Conservation (phyloP, 2,329 filamentous ascomycete genomes). For the Claviceps purpurea region DNA sequence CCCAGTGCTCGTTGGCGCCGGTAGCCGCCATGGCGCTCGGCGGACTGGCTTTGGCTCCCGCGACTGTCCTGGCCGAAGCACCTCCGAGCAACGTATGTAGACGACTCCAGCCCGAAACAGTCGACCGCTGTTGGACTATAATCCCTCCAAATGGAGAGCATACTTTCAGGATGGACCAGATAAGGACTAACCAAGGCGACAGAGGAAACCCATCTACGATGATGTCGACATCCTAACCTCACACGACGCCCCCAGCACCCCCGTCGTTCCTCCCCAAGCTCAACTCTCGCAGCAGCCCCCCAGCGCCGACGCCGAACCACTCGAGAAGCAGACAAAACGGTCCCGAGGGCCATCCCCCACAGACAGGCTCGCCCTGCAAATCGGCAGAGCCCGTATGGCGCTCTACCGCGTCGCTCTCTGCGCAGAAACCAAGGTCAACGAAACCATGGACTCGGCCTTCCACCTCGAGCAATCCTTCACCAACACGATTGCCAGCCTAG, state of each 20-base stretch:
- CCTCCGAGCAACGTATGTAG: conserved; percentile 22
- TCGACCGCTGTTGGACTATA: neutral
- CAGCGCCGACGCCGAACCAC: conserved; percentile 17
- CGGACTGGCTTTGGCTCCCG: conserved; percentile 33
- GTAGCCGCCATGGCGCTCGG: conserved; percentile 39
- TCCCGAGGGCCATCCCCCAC: conserved; percentile 59
- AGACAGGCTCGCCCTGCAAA: conserved; percentile 72
- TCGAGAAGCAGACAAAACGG: conserved; percentile 12
- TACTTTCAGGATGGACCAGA: too few species aligned
- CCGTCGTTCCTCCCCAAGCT: conserved; percentile 13
- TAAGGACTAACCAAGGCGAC: conserved; percentile 1
- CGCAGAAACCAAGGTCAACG: conserved; percentile 74
- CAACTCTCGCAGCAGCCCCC: conserved; percentile 10
- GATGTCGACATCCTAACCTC: conserved; percentile 36
- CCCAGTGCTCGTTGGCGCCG: conserved; percentile 38
- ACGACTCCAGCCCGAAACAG: too few species aligned
- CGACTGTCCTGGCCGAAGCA: conserved; percentile 38
- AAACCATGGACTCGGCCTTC: conserved; percentile 66
- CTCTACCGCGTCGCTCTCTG: conserved; percentile 62
- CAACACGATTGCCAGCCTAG: conserved; percentile 74
- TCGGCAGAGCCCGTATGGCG: conserved; percentile 67
- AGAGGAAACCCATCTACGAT: conserved; percentile 71
- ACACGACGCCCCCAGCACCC: conserved; percentile 14
- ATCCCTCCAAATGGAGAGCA: too few species aligned
- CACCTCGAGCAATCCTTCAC: conserved; percentile 82